Base-by-base conservation (phyloP, 2,329 filamentous ascomycete species). In the Nemania sp. region DNA sequence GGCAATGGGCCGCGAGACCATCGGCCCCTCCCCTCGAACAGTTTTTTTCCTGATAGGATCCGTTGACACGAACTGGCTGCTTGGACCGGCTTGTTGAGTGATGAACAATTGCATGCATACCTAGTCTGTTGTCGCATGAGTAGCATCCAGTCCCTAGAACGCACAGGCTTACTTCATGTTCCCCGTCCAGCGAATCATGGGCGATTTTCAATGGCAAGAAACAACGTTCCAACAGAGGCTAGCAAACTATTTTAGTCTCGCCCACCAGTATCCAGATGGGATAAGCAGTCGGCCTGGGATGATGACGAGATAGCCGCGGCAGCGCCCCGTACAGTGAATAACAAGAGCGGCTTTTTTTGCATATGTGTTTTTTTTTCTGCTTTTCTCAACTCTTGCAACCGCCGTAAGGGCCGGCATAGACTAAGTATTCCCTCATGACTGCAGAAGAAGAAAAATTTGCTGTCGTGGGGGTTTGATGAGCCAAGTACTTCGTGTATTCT, bases 271-370 rank as follows among this genome's bases (percentile, higher is more conserved):
- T 29, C 21, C 53, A 34, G n/a, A 45, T 35, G 45, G 25, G 35
- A 17, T 32, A 29, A 29, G 25, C 25, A 29, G 43, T 51, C 21
- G 25, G n/a, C 47, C 49, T 58, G 17, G 25, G 55, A 62, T 45
- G n/a, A 63, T 60, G 57, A 65, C 52, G 54, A 59, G 57, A 54
- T 56, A 58, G 63, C 43, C 52, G 45, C 46, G 15, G 35, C 21
- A 43, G 29, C 51, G 57, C 54, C 58, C 60, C 57, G 43, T 63
- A 62, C 58, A 59, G 58, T 60, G 57, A 63, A 52, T 37, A 48
- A 29, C 39, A 48, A 34, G 20, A 17, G 47, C 17, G 32, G n/a
- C n/a, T n/a, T n/a, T n/a, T n/a, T n/a, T n/a, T n/a, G n/a, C n/a
- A n/a, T n/a, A n/a, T n/a, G n/a, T n/a, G n/a, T n/a, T n/a, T n/a